These are phyloP conservation scores for Hypoxylon sp. DNA, from an alignment of 2,329 filamentous ascomycete genomes.

Conservation along the genomic window DNA sequence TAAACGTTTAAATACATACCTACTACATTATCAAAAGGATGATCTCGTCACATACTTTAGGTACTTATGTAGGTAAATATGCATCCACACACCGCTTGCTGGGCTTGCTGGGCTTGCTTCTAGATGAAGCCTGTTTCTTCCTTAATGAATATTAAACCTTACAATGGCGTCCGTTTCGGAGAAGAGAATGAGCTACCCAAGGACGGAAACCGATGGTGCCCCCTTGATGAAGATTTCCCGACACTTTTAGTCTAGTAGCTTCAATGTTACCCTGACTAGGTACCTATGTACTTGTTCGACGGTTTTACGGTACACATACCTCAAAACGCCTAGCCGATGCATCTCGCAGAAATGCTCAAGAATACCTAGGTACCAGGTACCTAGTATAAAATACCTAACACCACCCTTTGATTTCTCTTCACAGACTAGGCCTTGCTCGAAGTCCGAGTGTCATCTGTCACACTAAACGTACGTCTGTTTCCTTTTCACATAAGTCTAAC, in stretches of 20 bases:
- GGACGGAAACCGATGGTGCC: background rate
- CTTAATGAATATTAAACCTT: background rate
- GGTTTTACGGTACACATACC: background rate
- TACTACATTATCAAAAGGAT: too few species aligned
- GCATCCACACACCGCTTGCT: too few species aligned
- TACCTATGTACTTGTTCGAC: too few species aligned
- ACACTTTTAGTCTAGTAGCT: background rate
- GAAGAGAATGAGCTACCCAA: background rate
- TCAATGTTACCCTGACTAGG: background rate
- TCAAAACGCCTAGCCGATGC: background rate
- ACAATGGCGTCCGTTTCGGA: background rate
- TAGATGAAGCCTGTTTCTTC: too few species aligned
- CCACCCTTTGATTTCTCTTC: background rate
- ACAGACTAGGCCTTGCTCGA: background rate
- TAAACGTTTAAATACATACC: too few species aligned
- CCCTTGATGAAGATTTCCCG: background rate
- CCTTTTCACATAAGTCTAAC: background rate
- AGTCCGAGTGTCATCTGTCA: background rate
- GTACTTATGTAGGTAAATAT: too few species aligned
- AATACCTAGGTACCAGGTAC: background rate
- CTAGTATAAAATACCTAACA: background rate
- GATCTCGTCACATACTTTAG: too few species aligned
- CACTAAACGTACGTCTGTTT: background rate
- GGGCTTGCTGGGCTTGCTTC: too few species aligned
- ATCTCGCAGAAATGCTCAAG: background rate